Evolutionary conservation across 768 basidiomycete genomes (phyloP).

Genomic region (Auriscalpium vulgare): DNA sequence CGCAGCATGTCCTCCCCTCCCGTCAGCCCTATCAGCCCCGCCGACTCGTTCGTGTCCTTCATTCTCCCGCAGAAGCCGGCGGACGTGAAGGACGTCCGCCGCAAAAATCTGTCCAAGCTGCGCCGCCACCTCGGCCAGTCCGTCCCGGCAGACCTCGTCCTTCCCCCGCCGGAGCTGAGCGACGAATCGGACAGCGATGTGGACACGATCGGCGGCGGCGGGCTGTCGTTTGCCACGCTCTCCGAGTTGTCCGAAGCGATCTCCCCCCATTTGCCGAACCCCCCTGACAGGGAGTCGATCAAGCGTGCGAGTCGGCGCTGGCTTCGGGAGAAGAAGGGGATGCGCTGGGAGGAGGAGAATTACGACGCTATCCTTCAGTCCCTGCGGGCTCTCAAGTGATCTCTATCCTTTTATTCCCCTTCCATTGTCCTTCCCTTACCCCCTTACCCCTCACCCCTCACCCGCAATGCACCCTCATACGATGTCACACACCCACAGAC

Average conservation of each 20-base stretch:
- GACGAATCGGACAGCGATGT: neutral
- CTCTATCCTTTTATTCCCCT: neutral
- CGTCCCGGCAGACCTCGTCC: constrained; percentile 20
- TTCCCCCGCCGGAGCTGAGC: constrained; percentile 10
- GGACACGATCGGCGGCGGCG: neutral
- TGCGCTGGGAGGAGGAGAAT: constrained; percentile 29
- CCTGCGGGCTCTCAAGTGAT: constrained; percentile 19
- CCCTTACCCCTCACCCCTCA: too few relatives aligned
- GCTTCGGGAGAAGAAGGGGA: constrained; percentile 32
- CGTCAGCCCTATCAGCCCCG: neutral
- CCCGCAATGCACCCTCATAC: too few relatives aligned
- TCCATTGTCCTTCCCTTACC: neutral
- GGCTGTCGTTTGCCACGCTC: neutral
- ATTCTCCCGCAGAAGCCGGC: neutral
- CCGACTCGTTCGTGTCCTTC: neutral
- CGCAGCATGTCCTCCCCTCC: neutral
- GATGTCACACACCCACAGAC: too few relatives aligned
- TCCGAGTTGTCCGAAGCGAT: neutral
- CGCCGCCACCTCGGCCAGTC: constrained; percentile 28
- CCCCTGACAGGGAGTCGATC: constrained; percentile 4
- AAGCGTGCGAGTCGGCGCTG: constrained; percentile 27
- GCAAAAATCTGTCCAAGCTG: constrained; percentile 18
- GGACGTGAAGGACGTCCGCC: constrained; percentile 1
- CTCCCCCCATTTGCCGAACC: neutral
- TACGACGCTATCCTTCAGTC: constrained; percentile 27